Conservation (phyloP, 768 basidiomycete genomes). For the Xanthoconium stramineum region DNA sequence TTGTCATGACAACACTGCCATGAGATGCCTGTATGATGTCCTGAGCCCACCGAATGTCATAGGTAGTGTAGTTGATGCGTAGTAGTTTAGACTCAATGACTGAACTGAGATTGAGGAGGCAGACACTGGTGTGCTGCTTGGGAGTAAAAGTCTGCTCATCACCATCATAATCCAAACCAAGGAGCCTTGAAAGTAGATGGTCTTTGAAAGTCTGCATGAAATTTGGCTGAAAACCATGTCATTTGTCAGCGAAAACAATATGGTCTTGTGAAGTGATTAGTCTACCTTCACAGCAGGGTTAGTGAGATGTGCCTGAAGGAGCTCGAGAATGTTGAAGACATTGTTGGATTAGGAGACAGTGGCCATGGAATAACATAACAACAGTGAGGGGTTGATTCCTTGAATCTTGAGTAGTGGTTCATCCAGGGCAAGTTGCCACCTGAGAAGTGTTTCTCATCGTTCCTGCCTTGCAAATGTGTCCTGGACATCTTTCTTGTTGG, state of each 20-base stretch:
- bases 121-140: background rate
- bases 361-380: constrained; percentile 4
- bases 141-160: constrained; percentile 3
- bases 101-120: background rate
- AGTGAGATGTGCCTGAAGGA: constrained; percentile 3
- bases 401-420: background rate
- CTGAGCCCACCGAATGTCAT: background rate
- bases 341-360: background rate
- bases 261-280: background rate
- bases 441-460: background rate
- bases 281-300: constrained; percentile 9
- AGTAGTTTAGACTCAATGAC: background rate
- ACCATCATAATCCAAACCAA: background rate
- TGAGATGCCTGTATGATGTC: background rate
- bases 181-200: background rate
- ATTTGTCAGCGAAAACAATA: background rate
- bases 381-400: background rate
- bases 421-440: background rate
- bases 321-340: background rate
- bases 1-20: constrained; percentile 10
- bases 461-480: constrained; percentile 10
- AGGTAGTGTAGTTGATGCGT: background rate
- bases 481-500: constrained; percentile 16
- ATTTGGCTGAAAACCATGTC: background rate
- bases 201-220: background rate